phyloP scores from a whole-genome alignment of 2,329 filamentous ascomycete genomes.

The Alternaria tenuissima region DNA sequence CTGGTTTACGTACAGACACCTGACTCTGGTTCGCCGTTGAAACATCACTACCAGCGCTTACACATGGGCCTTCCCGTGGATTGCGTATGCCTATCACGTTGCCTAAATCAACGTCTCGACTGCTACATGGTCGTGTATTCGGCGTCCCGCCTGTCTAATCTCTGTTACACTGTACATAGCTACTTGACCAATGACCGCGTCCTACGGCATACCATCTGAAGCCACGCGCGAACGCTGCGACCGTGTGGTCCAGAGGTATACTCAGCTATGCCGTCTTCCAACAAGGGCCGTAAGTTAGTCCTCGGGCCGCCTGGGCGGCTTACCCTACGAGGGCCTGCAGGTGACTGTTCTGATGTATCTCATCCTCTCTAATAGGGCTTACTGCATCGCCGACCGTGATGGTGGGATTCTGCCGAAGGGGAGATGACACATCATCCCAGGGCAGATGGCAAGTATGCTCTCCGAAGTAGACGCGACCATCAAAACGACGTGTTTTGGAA shows the following conservation, averaged over 20 bases:
- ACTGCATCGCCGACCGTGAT: slow-evolving; percentile 51
- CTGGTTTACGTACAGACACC: slow-evolving; percentile 37
- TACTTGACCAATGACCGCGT: slow-evolving; percentile 33
- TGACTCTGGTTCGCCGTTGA: slow-evolving; percentile 45
- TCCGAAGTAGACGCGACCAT: slow-evolving; percentile 89
- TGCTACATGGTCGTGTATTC: slow-evolving; percentile 27
- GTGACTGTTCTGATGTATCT: slow-evolving; percentile 32
- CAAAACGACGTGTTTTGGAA: slow-evolving; percentile 82
- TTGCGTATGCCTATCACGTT: slow-evolving; percentile 30
- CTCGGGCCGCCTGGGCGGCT: slow-evolving; percentile 15
- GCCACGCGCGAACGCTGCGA: slow-evolving; percentile 40
- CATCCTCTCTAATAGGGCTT: slow-evolving; percentile 40
- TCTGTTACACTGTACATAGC: slow-evolving; percentile 28
- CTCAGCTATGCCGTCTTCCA: slow-evolving; percentile 24
- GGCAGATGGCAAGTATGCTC: slow-evolving; percentile 68
- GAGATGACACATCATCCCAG: slow-evolving; percentile 29
- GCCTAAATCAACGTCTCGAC: slow-evolving; percentile 34
- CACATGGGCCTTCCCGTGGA: slow-evolving; percentile 32
- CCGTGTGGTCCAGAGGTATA: slow-evolving; percentile 22
- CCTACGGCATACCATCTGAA: slow-evolving; percentile 32
- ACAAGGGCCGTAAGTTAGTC: slow-evolving; percentile 4
- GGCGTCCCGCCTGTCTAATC: slow-evolving; percentile 30
- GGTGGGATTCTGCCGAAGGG: slow-evolving; percentile 46
- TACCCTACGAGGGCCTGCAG: slow-evolving; percentile 40
- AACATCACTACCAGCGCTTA: slow-evolving; percentile 47